Evolutionary conservation across 1,284 basidiomycete genomes (phyloP).

Genomic region (Earliella scabrosa): DNA sequence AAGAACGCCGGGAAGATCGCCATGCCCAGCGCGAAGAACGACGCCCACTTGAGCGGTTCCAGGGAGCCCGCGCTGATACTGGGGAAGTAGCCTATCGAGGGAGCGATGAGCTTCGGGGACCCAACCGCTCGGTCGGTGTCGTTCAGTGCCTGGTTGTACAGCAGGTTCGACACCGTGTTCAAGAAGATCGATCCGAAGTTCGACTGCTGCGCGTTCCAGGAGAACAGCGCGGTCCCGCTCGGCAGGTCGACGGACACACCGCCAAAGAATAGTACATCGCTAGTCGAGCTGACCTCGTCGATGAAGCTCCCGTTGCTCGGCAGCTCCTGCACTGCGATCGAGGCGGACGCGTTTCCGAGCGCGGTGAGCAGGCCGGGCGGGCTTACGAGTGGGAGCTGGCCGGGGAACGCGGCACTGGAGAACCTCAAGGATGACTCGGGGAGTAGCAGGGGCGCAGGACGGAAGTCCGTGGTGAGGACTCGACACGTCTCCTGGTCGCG

Average conservation of each 20-base stretch:
- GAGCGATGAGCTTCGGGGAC: constrained; percentile 52
- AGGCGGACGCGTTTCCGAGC: constrained; percentile 42
- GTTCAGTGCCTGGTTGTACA: constrained; percentile 62
- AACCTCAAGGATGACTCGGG: constrained; percentile 42
- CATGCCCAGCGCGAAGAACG: constrained; percentile 72
- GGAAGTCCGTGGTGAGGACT: constrained; percentile 36
- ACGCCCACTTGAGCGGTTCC: constrained; percentile 64
- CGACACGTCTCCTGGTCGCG: constrained; percentile 51
- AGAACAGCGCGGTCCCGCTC: constrained; percentile 50
- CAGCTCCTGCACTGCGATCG: constrained; percentile 43
- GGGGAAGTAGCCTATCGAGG: constrained; percentile 60
- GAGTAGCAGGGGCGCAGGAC: constrained; percentile 49
- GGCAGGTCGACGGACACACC: constrained; percentile 59
- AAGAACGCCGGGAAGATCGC: constrained; percentile 84
- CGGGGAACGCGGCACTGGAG: background rate
- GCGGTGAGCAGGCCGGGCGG: constrained; percentile 50
- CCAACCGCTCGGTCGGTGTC: constrained; percentile 39
- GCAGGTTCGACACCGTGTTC: constrained; percentile 66
- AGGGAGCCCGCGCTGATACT: constrained; percentile 55
- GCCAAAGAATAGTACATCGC: constrained; percentile 52
- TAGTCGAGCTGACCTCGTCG: constrained; percentile 47
- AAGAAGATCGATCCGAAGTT: constrained; percentile 57
- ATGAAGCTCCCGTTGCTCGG: constrained; percentile 60
- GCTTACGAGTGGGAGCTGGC: constrained; percentile 12
- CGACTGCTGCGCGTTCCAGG: constrained; percentile 60